Percentiles rank a stretch among this genome's conserved stretches.
Evolutionary conservation across 768 basidiomycete species (phyloP).

Genomic region (Trichaptum fuscoviolaceum): DNA sequence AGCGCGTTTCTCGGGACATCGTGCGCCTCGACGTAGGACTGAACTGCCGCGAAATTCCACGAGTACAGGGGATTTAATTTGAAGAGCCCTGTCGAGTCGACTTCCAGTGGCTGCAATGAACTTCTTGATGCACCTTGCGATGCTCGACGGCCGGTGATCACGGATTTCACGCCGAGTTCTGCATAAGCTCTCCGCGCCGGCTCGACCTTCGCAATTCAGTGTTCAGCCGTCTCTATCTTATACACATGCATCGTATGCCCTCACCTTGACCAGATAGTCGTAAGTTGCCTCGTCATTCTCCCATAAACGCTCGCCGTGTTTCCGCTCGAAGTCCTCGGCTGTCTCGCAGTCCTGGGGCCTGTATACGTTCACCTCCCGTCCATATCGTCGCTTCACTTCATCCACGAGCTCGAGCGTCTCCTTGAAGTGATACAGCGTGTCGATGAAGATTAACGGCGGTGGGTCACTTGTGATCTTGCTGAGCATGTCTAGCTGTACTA

Average conservation of each 20-base stretch:
- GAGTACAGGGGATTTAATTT: slow-evolving; percentile 92
- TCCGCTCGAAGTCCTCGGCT: slow-evolving; percentile 69
- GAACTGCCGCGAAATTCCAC: slow-evolving; percentile 82
- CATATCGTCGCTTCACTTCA: slow-evolving; percentile 72
- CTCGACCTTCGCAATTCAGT: slow-evolving; percentile 59
- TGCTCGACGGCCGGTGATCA: slow-evolving; percentile 92
- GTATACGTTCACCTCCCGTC: slow-evolving; percentile 68
- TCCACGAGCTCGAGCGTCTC: slow-evolving; percentile 90
- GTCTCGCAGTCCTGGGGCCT: slow-evolving; percentile 68
- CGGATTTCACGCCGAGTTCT: slow-evolving; percentile 68
- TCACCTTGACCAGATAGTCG: slow-evolving; percentile 88
- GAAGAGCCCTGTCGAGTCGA: slow-evolving; percentile 83
- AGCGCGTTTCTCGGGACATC: slow-evolving; percentile 85
- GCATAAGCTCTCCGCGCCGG: slow-evolving; percentile 87
- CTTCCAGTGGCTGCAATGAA: slow-evolving; percentile 77
- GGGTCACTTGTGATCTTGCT: slow-evolving; percentile 64
- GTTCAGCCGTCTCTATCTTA: not conserved
- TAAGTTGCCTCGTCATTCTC: slow-evolving; percentile 82
- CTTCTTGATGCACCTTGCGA: slow-evolving; percentile 92
- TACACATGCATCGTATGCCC: slow-evolving; percentile 15
- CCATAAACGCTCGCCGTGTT: slow-evolving; percentile 82
- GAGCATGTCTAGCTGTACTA: slow-evolving; percentile 93
- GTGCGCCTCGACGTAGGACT: slow-evolving; percentile 78
- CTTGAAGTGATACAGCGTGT: slow-evolving; percentile 93
- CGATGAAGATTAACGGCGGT: slow-evolving; percentile 91